Conservation (phyloP, 352 stramenopile genomes). For the Pythium phragmiticola region DNA sequence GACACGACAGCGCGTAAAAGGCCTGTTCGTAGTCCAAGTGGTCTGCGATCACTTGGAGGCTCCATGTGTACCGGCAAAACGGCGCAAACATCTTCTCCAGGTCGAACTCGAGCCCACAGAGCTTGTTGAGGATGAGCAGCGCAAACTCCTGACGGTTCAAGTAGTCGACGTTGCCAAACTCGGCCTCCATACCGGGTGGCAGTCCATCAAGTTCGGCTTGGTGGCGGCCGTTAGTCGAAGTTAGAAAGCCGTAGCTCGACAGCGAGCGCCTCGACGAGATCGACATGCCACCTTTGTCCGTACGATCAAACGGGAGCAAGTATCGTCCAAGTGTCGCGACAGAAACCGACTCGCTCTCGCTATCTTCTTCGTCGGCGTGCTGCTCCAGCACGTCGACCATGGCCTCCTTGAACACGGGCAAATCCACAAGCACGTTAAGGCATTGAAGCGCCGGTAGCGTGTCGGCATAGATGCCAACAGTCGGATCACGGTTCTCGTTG, state of each 20-base stretch:
- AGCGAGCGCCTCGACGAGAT: constrained; percentile 77
- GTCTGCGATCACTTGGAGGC: constrained; percentile 78
- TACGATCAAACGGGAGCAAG: constrained; percentile 65
- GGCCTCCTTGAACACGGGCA: constrained; percentile 49
- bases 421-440: constrained; percentile 64
- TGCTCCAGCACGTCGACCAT: constrained; percentile 69
- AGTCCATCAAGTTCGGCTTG: constrained; percentile 31
- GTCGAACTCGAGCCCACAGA: constrained; percentile 69
- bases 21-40: constrained; percentile 80
- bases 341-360: constrained; percentile 67
- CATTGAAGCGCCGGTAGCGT: constrained; percentile 72
- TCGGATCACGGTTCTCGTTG: constrained; percentile 75
- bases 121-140: constrained; percentile 76
- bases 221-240: constrained; percentile 32
- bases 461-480: constrained; percentile 73
- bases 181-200: constrained; percentile 44
- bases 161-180: constrained; percentile 83
- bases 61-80: constrained; percentile 80
- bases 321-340: constrained; percentile 75
- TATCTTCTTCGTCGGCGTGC: constrained; percentile 56
- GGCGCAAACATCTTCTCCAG: constrained; percentile 73
- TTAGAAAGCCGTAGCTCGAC: constrained; percentile 70
- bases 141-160: constrained; percentile 72
- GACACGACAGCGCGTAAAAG: constrained; percentile 71
- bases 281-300: constrained; percentile 50